These are phyloP conservation scores for Geosmithia morbida DNA, from an alignment of 2,329 filamentous ascomycete species.

Conservation along the genomic window DNA sequence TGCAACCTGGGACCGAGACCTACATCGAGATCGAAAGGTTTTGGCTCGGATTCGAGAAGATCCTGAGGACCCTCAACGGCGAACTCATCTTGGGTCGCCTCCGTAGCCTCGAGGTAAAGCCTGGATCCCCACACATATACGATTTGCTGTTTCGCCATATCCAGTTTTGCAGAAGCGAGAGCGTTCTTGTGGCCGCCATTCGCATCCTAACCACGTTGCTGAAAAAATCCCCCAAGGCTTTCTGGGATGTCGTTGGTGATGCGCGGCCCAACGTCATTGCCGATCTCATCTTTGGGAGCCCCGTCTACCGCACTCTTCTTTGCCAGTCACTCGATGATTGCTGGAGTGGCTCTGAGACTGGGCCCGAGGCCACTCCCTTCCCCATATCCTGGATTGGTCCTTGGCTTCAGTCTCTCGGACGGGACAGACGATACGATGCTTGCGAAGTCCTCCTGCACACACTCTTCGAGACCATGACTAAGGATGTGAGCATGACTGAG, in stretches of 20 bases:
- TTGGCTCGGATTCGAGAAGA: constrained; percentile 63
- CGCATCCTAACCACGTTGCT: constrained; percentile 57
- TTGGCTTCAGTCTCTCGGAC: constrained; percentile 64
- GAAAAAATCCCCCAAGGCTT: constrained; percentile 60
- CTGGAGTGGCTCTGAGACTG: constrained; percentile 24
- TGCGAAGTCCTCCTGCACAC: constrained; percentile 67
- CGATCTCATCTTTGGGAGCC: constrained; percentile 70
- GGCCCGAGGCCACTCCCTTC: constrained; percentile 36
- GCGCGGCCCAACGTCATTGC: constrained; percentile 68
- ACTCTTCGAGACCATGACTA: constrained; percentile 51
- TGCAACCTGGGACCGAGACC: constrained; percentile 12
- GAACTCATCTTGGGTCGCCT: constrained; percentile 65
- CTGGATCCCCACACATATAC: constrained; percentile 46
- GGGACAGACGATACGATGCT: constrained; percentile 62
- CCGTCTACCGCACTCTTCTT: constrained; percentile 47
- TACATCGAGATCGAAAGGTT: constrained; percentile 48
- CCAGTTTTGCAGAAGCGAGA: constrained; percentile 29
- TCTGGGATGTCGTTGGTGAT: constrained; percentile 79
- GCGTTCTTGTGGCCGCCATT: constrained; percentile 54
- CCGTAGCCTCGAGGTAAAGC: constrained; percentile 60
- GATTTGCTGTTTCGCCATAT: constrained; percentile 44
- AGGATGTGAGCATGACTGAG: constrained; percentile 37
- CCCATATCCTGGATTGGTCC: constrained; percentile 66
- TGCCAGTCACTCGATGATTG: constrained; percentile 39
- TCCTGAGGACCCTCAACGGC: constrained; percentile 60